A percentile compares a stretch with the other conserved stretches of the same genome.
phyloP scores from a whole-genome alignment of 2,329 filamentous ascomycete genomes.

The Colletotrichum tamarilloi region DNA sequence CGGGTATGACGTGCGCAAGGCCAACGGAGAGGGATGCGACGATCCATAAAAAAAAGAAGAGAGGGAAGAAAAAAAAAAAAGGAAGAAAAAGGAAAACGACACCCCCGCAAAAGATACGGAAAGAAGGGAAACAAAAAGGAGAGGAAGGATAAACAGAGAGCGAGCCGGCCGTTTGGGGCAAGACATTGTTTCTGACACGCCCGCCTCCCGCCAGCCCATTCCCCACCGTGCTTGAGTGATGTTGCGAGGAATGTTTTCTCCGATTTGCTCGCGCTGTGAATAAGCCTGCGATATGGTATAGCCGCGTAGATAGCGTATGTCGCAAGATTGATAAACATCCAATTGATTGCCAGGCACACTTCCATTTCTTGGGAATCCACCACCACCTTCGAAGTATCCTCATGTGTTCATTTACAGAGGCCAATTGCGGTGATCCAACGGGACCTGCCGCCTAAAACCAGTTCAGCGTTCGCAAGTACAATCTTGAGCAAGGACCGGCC shows the following conservation, averaged over 20 bases:
- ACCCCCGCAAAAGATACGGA: constrained; percentile 8
- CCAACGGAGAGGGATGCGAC: background rate
- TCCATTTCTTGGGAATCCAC: background rate
- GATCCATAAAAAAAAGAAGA: background rate
- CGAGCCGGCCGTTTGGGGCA: constrained; percentile 27
- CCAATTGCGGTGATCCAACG: background rate
- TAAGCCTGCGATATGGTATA: background rate
- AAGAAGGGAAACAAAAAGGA: background rate
- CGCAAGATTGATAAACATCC: background rate
- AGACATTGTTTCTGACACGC: constrained; percentile 31
- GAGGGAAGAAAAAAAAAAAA: background rate
- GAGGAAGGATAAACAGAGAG: background rate
- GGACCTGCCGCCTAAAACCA: background rate
- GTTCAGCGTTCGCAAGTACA: background rate
- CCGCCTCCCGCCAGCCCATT: constrained; percentile 29
- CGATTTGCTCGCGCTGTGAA: constrained; percentile 10
- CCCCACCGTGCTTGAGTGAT: constrained; percentile 19
- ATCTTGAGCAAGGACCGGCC: background rate
- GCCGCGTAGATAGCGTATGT: too few relatives aligned
- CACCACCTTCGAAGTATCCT: background rate
- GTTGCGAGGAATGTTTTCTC: constrained; percentile 21
- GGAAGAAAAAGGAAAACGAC: background rate
- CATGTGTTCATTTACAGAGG: background rate
- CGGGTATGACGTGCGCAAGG: constrained; percentile 12
- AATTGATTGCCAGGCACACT: background rate